Base-by-base conservation (phyloP, 805 yeast genomes). In the Groenewaldozyma tartarivorans region DNA sequence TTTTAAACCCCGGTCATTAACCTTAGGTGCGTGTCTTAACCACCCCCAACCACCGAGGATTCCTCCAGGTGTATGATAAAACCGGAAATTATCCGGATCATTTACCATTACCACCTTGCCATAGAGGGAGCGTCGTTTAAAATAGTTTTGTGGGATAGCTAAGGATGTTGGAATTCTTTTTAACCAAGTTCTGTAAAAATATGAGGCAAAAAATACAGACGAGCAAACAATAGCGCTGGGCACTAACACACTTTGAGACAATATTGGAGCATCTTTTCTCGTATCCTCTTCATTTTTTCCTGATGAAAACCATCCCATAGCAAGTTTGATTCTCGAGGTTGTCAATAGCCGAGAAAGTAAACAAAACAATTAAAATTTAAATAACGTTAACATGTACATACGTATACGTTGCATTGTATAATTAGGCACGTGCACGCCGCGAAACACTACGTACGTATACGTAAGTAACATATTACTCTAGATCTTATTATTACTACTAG, bases 31-130 rank as follows among this genome's bases (percentile, higher is more conserved):
- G 9, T 58, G 49, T 26, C 98, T 64, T 19, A 84, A 55, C 95
- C 95, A 84, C 9, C 94, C 88, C 98, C 98, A 92, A 0, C 98
- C 98, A 2, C 81, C 75, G 1, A 79, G 52, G 0, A 69, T 46
- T 0, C 98, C 97, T 3, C 97, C 97, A 0, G 98, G 98, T 0
- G 94, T 77, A 57, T 92, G 98, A 55, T 69, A 92, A 48, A 92
- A 75, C 45, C 88, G 82, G 61, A 92, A 90, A 58, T 90, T 90
- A 58, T 92, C 98, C 13, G 95, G 96, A 59, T 88, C 97, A 0
- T 96, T 96, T 0, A 88, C 97, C 2, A 92, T 68, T 0, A 95
- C 82, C 3, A 88, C 96, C 45, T 69, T 69, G 0, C 97, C 97
- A 29, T 66, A 64, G 4, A 79, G 47, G 52, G 71, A 69, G 24